These are phyloP conservation scores for Aspergillus versicolor DNA, from an alignment of 2,329 filamentous ascomycete species.

Conservation along the genomic window DNA sequence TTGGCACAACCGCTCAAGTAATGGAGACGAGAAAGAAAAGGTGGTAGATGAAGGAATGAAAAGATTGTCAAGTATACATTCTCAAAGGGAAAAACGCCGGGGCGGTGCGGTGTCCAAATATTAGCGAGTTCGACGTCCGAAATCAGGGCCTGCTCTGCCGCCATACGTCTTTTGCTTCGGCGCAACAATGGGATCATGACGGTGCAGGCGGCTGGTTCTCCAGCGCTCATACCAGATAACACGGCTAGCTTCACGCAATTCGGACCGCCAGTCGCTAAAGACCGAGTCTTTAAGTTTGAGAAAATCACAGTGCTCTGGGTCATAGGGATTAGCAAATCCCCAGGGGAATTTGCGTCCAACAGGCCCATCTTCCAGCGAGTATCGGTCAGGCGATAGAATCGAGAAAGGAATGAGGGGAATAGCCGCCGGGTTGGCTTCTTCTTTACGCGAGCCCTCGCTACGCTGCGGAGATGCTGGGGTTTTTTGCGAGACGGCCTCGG, in stretches of 20 bases:
- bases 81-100: not conserved
- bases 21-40: not conserved
- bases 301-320: conserved; percentile 92
- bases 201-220: conserved; percentile 62
- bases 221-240: conserved; percentile 96
- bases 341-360: conserved; percentile 90
- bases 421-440: conserved; percentile 35
- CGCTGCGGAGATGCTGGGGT: conserved; percentile 33
- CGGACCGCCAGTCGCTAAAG: conserved; percentile 88
- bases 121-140: conserved; percentile 12
- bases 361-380: conserved; percentile 58
- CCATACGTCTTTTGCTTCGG: conserved; percentile 26
- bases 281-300: conserved; percentile 84
- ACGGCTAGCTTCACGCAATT: conserved; percentile 84
- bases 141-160: conserved; percentile 31
- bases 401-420: conserved; percentile 79
- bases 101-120: not conserved
- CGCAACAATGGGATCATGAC: conserved; percentile 23
- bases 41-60: conserved; percentile 4
- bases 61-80: not conserved
- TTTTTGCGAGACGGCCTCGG: conserved; percentile 13
- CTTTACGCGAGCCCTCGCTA: conserved; percentile 50
- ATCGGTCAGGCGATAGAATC: conserved; percentile 89
- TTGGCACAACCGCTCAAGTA: not conserved
- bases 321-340: conserved; percentile 94